These are phyloP conservation scores for Lipomyces anomalus DNA, from an alignment of 805 yeast genomes.

Conservation along the genomic window DNA sequence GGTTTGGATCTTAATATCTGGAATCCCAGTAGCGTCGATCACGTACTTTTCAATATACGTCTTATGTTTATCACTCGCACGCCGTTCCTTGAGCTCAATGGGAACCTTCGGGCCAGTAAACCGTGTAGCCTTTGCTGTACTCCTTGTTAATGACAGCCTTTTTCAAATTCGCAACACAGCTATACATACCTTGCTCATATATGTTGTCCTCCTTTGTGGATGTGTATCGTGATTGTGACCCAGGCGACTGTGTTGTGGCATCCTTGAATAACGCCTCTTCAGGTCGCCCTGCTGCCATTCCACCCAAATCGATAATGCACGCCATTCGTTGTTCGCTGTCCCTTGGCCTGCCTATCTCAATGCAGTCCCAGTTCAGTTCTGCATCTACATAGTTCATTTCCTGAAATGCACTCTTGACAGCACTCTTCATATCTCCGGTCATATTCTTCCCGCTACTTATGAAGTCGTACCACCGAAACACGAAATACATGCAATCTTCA, in stretches of 20 bases:
- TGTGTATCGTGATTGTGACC: no score
- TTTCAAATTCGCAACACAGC: no score
- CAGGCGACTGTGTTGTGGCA: no score
- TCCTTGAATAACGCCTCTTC: no score
- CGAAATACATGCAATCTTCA: not conserved
- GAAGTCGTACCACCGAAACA: not conserved
- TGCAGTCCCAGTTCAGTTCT: not conserved
- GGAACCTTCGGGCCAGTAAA: no score
- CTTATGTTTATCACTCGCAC: no score
- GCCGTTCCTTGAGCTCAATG: no score
- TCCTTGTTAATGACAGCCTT: no score
- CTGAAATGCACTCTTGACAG: not conserved
- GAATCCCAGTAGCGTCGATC: not conserved
- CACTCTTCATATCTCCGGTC: not conserved
- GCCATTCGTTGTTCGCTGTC: not conserved
- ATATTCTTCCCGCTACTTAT: not conserved
- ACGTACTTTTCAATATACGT: not conserved
- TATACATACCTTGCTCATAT: no score
- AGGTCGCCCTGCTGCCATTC: not conserved
- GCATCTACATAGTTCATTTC: not conserved
- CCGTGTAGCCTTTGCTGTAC: no score
- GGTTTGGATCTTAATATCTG: not conserved
- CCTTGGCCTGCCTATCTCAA: not conserved
- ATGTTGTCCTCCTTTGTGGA: no score
- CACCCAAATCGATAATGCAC: not conserved